Evolutionary conservation across 768 basidiomycete species (phyloP), one percentile per base, ranked within the genome.

Genomic region (Tylopilus balloui): DNA sequence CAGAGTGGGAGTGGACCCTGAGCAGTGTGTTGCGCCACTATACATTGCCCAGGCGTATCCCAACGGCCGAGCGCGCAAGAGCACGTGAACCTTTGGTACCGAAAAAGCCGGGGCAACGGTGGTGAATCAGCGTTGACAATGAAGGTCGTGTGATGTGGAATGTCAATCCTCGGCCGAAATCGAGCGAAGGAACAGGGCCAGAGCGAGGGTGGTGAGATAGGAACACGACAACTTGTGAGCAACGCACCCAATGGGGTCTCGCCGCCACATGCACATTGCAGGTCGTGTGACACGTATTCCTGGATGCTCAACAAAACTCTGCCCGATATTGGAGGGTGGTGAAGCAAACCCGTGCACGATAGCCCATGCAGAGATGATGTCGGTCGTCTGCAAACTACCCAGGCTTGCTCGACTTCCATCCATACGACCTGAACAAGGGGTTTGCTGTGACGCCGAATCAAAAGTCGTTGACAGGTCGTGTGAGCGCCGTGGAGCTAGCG

Each of bases 271-370:
- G 51, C 19, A 46, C 45, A 15, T 25, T 42, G 23, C 17, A 10
- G 40, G 52, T 58, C 57, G 57, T 58, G 57, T 59, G 57, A 58
- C 57, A 36, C 6, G 31, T 35, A 14, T 21, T 5, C 23, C 24
- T 39, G 37, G 24, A 47, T 15, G n/a, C 32, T 52, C 23, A 20
- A 23, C 45, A 15, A 17, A n/a, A 20, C 15, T 17, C 27, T 45
- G 14, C 28, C 7, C 14, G 36, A 6, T 32, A 15, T 11, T 12
- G 17, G 20, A 25, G 28, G 12, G 19, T 11, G 13, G 3, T n/a
- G 23, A 10, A 31, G 12, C 9, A 37, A n/a, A 11, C 8, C 6
- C 6, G 24, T 39, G 21, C 19, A 7, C 20, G 23, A 24, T 13
- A 23, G n/a, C 7, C 19, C n/a, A 29, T 11, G 14, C 23, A 39